Evolutionary conservation across 1,139 yeast species (phyloP), one percentile per base, ranked within the genome.

Genomic region (Magnusiomyces tetraspermus): DNA sequence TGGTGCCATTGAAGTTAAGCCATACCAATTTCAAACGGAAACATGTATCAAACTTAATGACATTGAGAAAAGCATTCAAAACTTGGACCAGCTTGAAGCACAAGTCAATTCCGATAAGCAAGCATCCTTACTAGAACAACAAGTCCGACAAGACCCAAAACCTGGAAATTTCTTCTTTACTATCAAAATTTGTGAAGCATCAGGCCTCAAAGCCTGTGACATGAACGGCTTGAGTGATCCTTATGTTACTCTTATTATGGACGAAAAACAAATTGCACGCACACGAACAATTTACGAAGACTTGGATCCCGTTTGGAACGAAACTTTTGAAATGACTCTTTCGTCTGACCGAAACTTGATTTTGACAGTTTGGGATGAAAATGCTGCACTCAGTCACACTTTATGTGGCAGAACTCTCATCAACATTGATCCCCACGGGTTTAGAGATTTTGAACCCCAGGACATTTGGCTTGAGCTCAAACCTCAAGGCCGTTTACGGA

Each of bases 11-110:
- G 72, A 57, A 56, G 71, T 55, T 77, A 82, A 58, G 71, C 78
- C 89, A 0, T 83, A 76, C 63, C 76, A 79, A 53, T 86, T 85
- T 68, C 73, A 76, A 57, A 73, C 76, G 2, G 73, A 76, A 52
- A 82, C 92, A 0, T 87, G 95, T 67, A 78, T 85, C n/a, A 83
- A 85, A 23, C 71, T 88, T 52, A 86, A 86, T 64, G 82, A 88
- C 61, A 64, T 88, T 21, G 80, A 83, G 5, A 77, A 80, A 21
- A 78, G 85, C 70, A 75, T 80, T 67, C 66, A 71, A 1, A 78
- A 80, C 57, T 67, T 87, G 40, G 76, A 79, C 51, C 76, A 73
- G 51, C 67, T 88, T 46, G 96, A 86, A 61, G 78, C 75, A 2
- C 66, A 74, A 30, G 62, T 85, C 19, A 80, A 84, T 57, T 82